These are phyloP conservation scores for Heliophila coronopifolia DNA, from an alignment of 441 rosid species.

Conservation along the genomic window DNA sequence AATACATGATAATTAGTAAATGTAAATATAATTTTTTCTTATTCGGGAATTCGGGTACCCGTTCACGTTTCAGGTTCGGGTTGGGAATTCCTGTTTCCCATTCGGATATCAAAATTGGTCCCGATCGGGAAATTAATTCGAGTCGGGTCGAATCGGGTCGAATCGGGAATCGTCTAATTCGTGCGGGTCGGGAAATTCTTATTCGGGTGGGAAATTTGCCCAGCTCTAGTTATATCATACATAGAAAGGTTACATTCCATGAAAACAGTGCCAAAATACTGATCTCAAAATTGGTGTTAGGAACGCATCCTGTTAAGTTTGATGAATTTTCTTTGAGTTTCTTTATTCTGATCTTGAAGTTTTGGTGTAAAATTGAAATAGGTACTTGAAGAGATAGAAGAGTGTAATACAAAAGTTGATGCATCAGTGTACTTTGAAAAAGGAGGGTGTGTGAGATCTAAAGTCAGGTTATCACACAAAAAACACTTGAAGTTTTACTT, in stretches of 20 bases:
- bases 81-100: too few species aligned
- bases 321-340: not conserved
- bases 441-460: not conserved
- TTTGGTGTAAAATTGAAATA: slow-evolving; percentile 9
- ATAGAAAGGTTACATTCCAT: not conserved
- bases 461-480: not conserved
- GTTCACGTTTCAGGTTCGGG: too few species aligned
- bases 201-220: too few species aligned
- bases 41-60: too few species aligned
- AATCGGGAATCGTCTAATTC: too few species aligned
- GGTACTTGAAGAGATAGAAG: slow-evolving; percentile 22
- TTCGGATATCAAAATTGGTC: too few species aligned
- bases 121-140: too few species aligned
- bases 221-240: too few species aligned
- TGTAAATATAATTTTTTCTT: too few species aligned
- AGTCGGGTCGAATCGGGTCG: too few species aligned
- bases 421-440: slow-evolving; percentile 16
- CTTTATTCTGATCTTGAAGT: not conserved
- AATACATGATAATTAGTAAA: too few species aligned
- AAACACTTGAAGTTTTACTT: not conserved
- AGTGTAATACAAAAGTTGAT: not conserved
- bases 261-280: not conserved
- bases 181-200: too few species aligned
- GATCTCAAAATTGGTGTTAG: not conserved
- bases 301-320: not conserved